Percentiles rank a stretch among this genome's conserved stretches.
phyloP scores from a whole-genome alignment of 2,329 filamentous ascomycete species.

The Fonsecaea nubica region DNA sequence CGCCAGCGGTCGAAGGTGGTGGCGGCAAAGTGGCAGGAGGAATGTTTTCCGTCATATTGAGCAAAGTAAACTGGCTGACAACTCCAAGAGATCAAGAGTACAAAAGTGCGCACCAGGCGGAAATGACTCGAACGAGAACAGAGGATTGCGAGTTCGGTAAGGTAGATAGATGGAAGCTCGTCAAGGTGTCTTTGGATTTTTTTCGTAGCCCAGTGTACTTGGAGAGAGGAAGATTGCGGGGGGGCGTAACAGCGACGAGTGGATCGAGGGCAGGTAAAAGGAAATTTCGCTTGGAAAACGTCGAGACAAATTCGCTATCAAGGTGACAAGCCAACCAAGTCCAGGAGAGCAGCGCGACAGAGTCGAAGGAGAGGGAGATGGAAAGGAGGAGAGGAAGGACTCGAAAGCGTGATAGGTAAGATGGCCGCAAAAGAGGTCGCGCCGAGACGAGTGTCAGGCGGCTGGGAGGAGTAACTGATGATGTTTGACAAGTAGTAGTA shows the following conservation, averaged over 20 bases:
- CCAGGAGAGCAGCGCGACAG: constrained; percentile 29
- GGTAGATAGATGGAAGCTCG: constrained; percentile 23
- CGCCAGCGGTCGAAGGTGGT: constrained; percentile 71
- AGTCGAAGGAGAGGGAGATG: constrained; percentile 30
- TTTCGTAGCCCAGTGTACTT: constrained; percentile 13
- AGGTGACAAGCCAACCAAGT: constrained; percentile 37
- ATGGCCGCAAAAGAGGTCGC: constrained; percentile 34
- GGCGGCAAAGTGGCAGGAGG: constrained; percentile 67
- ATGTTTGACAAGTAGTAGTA: constrained; percentile 37
- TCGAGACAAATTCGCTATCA: constrained; percentile 37
- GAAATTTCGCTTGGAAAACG: constrained; percentile 31
- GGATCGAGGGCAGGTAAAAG: constrained; percentile 26
- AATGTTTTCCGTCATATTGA: constrained; percentile 76
- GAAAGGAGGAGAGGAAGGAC: constrained; percentile 30
- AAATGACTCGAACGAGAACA: constrained; percentile 15
- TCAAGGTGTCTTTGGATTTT: constrained; percentile 16
- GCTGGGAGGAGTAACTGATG: constrained; percentile 24
- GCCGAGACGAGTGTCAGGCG: constrained; percentile 28
- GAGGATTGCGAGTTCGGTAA: constrained; percentile 14
- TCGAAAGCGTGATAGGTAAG: constrained; percentile 23
- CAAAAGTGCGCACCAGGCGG: constrained; percentile 12
- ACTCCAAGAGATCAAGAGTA: constrained; percentile 24
- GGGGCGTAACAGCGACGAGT: constrained; percentile 14
- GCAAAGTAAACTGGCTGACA: constrained; percentile 24
- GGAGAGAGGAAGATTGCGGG: constrained; percentile 21